These are phyloP conservation scores for Kazachstania taianensis DNA, from an alignment of 805 yeast species.

Conservation along the genomic window DNA sequence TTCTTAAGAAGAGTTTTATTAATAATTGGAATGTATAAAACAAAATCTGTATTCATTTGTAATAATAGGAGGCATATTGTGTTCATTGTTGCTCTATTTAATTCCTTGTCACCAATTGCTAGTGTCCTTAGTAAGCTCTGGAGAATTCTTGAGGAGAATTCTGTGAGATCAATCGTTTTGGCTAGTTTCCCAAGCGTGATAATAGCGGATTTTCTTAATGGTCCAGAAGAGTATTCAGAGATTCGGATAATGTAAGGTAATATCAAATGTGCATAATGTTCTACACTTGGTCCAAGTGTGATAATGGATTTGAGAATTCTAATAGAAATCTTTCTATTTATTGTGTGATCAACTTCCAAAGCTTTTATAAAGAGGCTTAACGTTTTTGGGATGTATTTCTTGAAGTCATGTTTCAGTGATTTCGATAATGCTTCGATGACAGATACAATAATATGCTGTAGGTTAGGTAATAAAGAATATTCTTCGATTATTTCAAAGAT, in stretches of 20 bases:
- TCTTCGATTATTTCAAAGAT: constrained; percentile 69
- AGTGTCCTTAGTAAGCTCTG: constrained; percentile 77
- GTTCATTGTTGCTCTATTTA: constrained; percentile 58
- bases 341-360: constrained; percentile 60
- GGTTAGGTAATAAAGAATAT: constrained; percentile 49
- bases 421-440: constrained; percentile 75
- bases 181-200: constrained; percentile 76
- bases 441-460: constrained; percentile 71
- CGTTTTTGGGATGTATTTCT: constrained; percentile 66
- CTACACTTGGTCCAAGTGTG: constrained; percentile 77
- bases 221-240: constrained; percentile 58
- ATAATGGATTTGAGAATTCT: constrained; percentile 77
- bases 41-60: constrained; percentile 78
- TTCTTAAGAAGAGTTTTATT: constrained; percentile 53
- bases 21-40: constrained; percentile 77
- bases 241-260: constrained; percentile 78
- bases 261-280: constrained; percentile 77
- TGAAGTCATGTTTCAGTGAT: constrained; percentile 88
- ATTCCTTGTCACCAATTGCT: constrained; percentile 41
- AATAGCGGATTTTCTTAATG: constrained; percentile 62
- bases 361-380: constrained; percentile 68
- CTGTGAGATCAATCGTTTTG: constrained; percentile 59
- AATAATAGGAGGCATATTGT: constrained; percentile 66
- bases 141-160: constrained; percentile 82
- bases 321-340: constrained; percentile 49